Conservation (phyloP, 2,329 filamentous ascomycete species). For the Chrysosphaeria jannelii region DNA sequence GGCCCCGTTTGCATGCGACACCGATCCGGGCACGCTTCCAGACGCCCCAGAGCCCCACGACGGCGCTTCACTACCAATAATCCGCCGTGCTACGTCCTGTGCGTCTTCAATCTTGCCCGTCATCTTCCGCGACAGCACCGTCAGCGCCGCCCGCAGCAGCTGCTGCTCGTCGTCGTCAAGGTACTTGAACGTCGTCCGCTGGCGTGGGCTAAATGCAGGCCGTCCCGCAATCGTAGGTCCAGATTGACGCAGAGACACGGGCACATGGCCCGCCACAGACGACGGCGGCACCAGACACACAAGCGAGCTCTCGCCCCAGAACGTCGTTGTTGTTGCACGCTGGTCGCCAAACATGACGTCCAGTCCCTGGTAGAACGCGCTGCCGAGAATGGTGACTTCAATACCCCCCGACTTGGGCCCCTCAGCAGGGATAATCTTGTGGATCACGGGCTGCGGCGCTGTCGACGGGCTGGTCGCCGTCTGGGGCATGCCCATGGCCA, state of each 20-base stretch:
- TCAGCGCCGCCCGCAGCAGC: slow-evolving; percentile 35
- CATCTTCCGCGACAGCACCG: slow-evolving; percentile 27
- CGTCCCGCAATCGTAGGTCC: slow-evolving; percentile 9
- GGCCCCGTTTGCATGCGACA: slow-evolving; percentile 9
- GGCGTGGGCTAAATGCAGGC: slow-evolving; percentile 11
- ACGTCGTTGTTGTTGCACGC: slow-evolving; percentile 40
- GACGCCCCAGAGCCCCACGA: slow-evolving; percentile 17
- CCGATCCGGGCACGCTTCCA: slow-evolving; percentile 10
- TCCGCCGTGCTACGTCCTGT: slow-evolving; percentile 27
- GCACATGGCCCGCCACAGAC: slow-evolving; percentile 32
- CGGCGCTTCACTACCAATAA: slow-evolving; percentile 18
- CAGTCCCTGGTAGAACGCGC: slow-evolving; percentile 43
- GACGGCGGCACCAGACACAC: slow-evolving; percentile 52
- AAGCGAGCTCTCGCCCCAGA: slow-evolving; percentile 51
- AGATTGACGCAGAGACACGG: slow-evolving; percentile 34
- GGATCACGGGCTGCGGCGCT: slow-evolving; percentile 25
- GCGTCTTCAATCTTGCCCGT: slow-evolving; percentile 30
- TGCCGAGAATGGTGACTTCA: slow-evolving; percentile 62
- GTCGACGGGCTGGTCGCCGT: slow-evolving; percentile 6
- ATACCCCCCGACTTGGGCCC: slow-evolving; percentile 60
- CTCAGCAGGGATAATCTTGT: slow-evolving; percentile 58
- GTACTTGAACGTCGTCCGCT: slow-evolving; percentile 34
- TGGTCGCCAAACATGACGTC: slow-evolving; percentile 58
- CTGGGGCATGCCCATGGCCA: slow-evolving; percentile 14
- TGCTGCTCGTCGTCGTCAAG: slow-evolving; percentile 39